Base-by-base conservation (phyloP, 768 basidiomycete species). In the Ramaria rubella region DNA sequence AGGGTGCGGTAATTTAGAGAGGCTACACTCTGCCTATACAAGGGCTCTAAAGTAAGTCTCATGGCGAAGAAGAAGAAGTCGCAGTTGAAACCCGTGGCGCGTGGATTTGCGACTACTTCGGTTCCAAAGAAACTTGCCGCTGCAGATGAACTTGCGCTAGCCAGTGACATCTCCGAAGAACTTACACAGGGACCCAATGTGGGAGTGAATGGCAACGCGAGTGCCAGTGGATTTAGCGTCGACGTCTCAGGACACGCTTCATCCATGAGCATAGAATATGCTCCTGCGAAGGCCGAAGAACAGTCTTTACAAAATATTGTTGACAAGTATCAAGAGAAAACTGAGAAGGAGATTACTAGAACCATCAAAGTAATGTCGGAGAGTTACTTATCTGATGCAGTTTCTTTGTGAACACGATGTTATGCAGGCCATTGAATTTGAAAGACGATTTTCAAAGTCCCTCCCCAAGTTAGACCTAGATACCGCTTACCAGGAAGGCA, bases 1-100 rank as follows among this genome's bases (percentile, higher is more conserved):
- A 31, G 30, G 14, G 30, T 14, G 21, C 31, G 19, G 29, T 30
- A 36, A 33, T 36, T 36, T n/a, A 4, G 30, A 36, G 49, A 36
- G 49, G 19, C 33, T 3, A 19, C 43, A 9, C 19, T 9, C 8
- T 7, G 24, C 9, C 43, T 27, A 19, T 14, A n/a, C 12, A n/a
- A 48, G 29, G 23, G 46, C 29, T 48, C 33, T 31, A 11, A 6
- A 51, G 49, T 5, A 51, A 31, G 8, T 60, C 56, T 30, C 49
- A 89, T 89, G 87, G 75, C 83, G 58, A 92, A 90, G 76, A 90
- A 89, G 75, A 92, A 85, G 78, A 92, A 89, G 73, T 81, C 83
- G 5, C 84, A 89, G 67, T 67, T 87, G 63, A 90, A 87, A 70
- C 81, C 86, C 21, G 75, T 87, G 40, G 79, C 70, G 40, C 82